Evolutionary conservation across 2,329 filamentous ascomycete species (phyloP).

Genomic region (Madurella mycetomatis): DNA sequence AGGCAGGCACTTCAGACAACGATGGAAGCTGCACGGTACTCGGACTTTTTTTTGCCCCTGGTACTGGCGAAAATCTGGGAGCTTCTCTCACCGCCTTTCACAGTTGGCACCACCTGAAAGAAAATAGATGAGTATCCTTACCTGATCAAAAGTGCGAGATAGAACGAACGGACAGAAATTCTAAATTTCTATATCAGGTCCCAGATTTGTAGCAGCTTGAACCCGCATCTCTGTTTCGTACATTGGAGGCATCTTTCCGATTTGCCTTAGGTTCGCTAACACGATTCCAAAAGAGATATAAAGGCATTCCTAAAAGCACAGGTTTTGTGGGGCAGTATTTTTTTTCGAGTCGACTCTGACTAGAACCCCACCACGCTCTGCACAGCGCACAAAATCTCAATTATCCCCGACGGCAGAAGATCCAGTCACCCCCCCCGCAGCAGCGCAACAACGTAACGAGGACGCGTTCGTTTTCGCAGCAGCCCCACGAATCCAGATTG

Average conservation of each 20-base stretch:
- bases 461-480: slow-evolving; percentile 12
- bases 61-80: slow-evolving; percentile 22
- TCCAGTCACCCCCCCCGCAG: slow-evolving; percentile 18
- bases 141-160: not conserved
- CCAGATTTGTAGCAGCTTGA: no score
- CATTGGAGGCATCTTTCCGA: no score
- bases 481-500: slow-evolving; percentile 6
- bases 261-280: not conserved
- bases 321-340: not conserved
- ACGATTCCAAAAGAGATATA: not conserved
- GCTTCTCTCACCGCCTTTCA: slow-evolving; percentile 25
- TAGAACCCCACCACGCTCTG: slow-evolving; percentile 28
- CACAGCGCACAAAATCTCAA: slow-evolving; percentile 29
- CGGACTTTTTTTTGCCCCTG: slow-evolving; percentile 25
- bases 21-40: slow-evolving; percentile 15
- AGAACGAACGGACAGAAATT: no score
- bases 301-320: not conserved
- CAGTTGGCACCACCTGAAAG: slow-evolving; percentile 16
- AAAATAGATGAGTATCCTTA: not conserved
- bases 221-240: no score
- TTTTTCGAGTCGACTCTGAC: slow-evolving; percentile 10
- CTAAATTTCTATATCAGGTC: no score
- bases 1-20: slow-evolving; percentile 16
- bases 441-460: slow-evolving; percentile 18
- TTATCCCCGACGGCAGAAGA: slow-evolving; percentile 23